A percentile compares a stretch with the other conserved stretches of the same genome.
phyloP scores from a whole-genome alignment of 164 flowering plant species.

The Dillenia suffruticosa region DNA sequence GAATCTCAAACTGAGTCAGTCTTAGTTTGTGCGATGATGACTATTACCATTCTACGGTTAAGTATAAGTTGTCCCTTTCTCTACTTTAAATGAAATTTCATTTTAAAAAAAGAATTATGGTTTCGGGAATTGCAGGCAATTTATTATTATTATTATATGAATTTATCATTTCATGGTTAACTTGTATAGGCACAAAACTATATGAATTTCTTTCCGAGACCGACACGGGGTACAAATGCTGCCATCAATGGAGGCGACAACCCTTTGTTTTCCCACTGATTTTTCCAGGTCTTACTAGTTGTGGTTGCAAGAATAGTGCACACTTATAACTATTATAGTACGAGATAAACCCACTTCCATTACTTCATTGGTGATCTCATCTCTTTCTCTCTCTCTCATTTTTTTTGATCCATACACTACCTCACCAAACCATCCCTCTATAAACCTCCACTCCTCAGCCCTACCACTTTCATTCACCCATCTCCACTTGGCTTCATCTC shows the following conservation, averaged over 20 bases:
- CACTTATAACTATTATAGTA: conserved; percentile 22
- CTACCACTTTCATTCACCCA: not conserved
- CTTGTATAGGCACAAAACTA: not conserved
- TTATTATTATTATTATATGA: no score
- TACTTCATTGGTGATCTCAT: not conserved
- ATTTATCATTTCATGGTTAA: not conserved
- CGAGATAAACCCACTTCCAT: conserved; percentile 8
- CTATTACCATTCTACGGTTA: no score
- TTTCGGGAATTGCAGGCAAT: no score
- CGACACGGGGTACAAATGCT: conserved; percentile 44
- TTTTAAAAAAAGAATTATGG: no score
- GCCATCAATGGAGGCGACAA: conserved; percentile 63
- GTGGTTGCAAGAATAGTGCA: conserved; percentile 26
- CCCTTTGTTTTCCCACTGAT: conserved; percentile 48
- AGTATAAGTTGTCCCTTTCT: no score
- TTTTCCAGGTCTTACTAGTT: conserved; percentile 27
- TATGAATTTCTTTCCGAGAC: conserved; percentile 17
- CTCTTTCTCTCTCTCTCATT: conserved; percentile 3
- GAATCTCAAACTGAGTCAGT: no score
- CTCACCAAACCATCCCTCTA: not conserved
- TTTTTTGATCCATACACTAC: not conserved
- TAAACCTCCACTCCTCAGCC: not conserved
- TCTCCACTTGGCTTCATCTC: conserved; percentile 6
- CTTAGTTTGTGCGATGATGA: no score
- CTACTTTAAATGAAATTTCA: no score